These are phyloP conservation scores for Mortierella sp. DNA, from an alignment of 371 early-diverging fungal species.

Conservation along the genomic window DNA sequence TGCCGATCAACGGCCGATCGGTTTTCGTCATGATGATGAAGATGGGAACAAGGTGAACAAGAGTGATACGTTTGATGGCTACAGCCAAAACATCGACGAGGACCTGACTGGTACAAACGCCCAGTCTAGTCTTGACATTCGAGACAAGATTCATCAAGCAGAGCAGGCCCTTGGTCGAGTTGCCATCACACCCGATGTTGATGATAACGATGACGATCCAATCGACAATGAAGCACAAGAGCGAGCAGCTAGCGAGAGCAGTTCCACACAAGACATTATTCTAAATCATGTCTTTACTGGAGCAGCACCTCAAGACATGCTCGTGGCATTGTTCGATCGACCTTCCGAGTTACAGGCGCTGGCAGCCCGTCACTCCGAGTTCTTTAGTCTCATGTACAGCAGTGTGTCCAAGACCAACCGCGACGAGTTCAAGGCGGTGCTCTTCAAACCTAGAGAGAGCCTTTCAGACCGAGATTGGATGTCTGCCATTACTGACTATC, in stretches of 20 bases:
- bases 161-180: conserved; percentile 29
- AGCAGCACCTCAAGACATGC: conserved; percentile 34
- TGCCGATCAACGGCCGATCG: neutral
- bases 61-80: neutral
- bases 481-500: conserved; percentile 15
- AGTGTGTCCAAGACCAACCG: conserved; percentile 17
- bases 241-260: neutral
- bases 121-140: neutral
- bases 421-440: conserved; percentile 18
- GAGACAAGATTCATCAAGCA: conserved; percentile 6
- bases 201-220: neutral
- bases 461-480: conserved; percentile 43
- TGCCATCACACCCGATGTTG: conserved; percentile 16
- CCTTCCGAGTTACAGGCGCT: conserved; percentile 43
- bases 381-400: conserved; percentile 32
- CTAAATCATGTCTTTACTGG: conserved; percentile 23
- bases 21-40: conserved; percentile 8
- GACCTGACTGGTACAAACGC: neutral
- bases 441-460: conserved; percentile 20
- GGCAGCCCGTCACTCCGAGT: conserved; percentile 44
- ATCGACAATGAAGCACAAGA: neutral
- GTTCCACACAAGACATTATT: conserved; percentile 20
- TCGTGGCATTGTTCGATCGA: conserved; percentile 42
- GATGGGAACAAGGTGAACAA: neutral
- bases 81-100: neutral